Base-by-base conservation (phyloP, 768 basidiomycete genomes). In the Pisolithus marmoratus region DNA sequence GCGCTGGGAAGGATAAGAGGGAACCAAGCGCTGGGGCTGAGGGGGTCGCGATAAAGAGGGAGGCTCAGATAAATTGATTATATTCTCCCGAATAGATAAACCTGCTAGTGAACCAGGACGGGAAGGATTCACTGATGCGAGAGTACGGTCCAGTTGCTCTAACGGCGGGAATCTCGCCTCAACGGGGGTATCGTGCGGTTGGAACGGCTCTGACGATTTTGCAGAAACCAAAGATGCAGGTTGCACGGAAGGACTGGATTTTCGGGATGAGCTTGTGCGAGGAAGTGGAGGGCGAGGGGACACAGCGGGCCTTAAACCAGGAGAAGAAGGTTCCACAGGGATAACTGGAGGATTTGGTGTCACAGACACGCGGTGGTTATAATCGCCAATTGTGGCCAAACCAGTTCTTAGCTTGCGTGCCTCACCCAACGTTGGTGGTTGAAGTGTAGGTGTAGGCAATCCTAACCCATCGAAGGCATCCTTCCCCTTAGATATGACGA, bases 111-210 rank as follows among this genome's bases (percentile, higher is more conserved):
- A 37, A 55, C 52, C 53, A 54, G 58, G 46, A 41, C 54, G 59
- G 38, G 48, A 36, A 23, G 58, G 46, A 54, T 59, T 56, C 42
- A 55, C 54, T n/a, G 74, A 54, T 9, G 61, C 59, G 54, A 81
- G 79, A 9, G 71, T 70, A 22, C 81, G 78, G 65, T 91, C 86
- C 6, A 94, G 72, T 53, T 89, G 87, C 63, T 95, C 94, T 38
- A 96, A 71, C 1, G 94, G 88, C 0, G 94, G 94, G 66, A 90
- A 96, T 48, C 90, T 78, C 27, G 82, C 77, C 66, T 94, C 91
- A 17, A 74, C 78, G 40, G 78, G 71, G 22, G 76, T 63, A 27
- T 76, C 73, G 20, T 76, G 72, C 38, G 63, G 60, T 38, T 71
- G 72, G 17, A 61, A 63, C 52, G 75, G 63, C 20, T 64, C 56